Evolutionary conservation across 148 eudicot genomes (phyloP).

Genomic region (Fallopia convolvulus): DNA sequence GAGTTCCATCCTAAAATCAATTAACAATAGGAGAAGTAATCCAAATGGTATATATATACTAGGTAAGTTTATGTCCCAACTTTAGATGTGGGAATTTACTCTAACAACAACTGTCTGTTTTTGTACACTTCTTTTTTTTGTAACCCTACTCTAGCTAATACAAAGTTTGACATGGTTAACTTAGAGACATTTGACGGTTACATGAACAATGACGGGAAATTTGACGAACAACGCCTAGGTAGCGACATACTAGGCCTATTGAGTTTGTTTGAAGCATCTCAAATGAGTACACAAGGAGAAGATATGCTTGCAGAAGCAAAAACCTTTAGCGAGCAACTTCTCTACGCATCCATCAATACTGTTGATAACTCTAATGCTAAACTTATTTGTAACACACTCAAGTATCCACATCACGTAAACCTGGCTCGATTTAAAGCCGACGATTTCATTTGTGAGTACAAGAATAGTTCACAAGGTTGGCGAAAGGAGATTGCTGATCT

Average conservation of each 20-base stretch:
- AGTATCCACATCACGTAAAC: slow-evolving; percentile 3
- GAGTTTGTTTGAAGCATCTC: slow-evolving; percentile 11
- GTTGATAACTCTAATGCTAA: neutral
- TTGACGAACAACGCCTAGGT: neutral
- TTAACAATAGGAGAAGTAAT: no score
- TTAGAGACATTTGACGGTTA: neutral
- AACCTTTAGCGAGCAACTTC: neutral
- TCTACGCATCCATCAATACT: neutral
- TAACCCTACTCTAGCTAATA: no score
- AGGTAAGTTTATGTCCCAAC: no score
- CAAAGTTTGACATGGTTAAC: no score
- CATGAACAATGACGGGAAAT: neutral
- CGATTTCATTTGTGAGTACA: neutral
- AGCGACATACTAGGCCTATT: neutral
- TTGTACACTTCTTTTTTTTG: no score
- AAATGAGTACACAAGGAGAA: neutral
- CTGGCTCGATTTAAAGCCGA: neutral
- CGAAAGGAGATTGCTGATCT: neutral
- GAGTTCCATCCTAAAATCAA: no score
- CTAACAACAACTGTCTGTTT: no score
- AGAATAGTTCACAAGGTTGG: neutral
- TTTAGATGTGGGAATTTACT: no score
- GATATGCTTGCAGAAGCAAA: neutral
- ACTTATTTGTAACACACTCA: neutral
- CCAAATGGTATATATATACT: no score